A percentile compares a stretch with the other conserved stretches of the same genome.
Evolutionary conservation across 192 early-diverging fungal species (phyloP).

Genomic region (Martensiomyces pterosporus): DNA sequence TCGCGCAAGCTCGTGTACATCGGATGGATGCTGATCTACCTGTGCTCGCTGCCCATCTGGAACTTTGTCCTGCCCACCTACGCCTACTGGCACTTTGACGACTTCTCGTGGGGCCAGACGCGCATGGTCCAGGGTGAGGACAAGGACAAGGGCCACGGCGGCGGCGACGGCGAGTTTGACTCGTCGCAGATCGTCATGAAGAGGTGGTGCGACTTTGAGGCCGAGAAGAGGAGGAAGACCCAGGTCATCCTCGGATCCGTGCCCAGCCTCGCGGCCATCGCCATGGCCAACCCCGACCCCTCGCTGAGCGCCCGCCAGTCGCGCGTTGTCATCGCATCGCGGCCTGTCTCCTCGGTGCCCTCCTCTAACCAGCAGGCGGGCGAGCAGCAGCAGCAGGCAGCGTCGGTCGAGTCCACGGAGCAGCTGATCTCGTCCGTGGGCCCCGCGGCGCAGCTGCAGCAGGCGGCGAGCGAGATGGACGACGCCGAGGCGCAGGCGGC

Average conservation of each 20-base stretch:
- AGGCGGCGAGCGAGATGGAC: constrained; percentile 27
- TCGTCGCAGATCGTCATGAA: constrained; percentile 71
- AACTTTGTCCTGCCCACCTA: constrained; percentile 74
- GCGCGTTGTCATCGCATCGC: constrained; percentile 14
- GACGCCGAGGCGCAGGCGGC: constrained; percentile 35
- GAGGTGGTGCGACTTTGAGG: constrained; percentile 71
- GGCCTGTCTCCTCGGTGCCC: constrained; percentile 22
- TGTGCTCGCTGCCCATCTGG: constrained; percentile 71
- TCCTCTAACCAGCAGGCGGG: background rate
- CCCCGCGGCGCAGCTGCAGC: constrained; percentile 30
- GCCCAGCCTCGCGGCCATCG: constrained; percentile 32
- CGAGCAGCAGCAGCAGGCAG: too few relatives aligned
- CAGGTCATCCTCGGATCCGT: constrained; percentile 42
- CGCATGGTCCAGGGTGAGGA: constrained; percentile 62
- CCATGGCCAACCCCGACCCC: constrained; percentile 17
- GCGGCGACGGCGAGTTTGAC: constrained; percentile 71
- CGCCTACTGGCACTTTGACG: constrained; percentile 85
- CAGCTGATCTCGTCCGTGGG: constrained; percentile 15
- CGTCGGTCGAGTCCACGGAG: constrained; percentile 26
- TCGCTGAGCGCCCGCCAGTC: constrained; percentile 21
- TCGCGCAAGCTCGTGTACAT: constrained; percentile 74
- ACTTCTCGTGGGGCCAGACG: constrained; percentile 83
- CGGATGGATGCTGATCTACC: constrained; percentile 80
- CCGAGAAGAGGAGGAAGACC: constrained; percentile 52
- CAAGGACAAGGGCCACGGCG: constrained; percentile 59